Evolutionary conservation across 2,329 filamentous ascomycete species (phyloP).

Genomic region (Ceratocystis huliohia): DNA sequence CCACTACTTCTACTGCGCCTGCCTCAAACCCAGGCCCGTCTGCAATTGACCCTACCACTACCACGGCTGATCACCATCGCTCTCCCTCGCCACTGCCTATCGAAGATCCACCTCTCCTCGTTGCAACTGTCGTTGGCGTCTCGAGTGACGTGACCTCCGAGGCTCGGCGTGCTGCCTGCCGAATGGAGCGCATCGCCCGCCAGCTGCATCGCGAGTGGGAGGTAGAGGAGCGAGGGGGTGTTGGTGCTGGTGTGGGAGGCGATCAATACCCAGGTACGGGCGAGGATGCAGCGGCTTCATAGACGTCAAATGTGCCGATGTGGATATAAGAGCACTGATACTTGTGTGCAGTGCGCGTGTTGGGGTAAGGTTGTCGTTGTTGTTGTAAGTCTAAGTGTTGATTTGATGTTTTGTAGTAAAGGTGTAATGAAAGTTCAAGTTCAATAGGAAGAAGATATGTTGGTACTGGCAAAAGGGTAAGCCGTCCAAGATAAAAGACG

Average conservation of each 20-base stretch:
- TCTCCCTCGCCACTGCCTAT: neutral
- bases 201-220: constrained; percentile 44
- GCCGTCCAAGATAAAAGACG: neutral
- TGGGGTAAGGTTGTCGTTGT: neutral
- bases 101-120: constrained; percentile 37
- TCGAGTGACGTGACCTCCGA: constrained; percentile 36
- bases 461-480: too few relatives aligned
- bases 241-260: neutral
- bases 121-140: constrained; percentile 42
- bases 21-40: constrained; percentile 25
- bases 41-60: too few relatives aligned
- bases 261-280: neutral
- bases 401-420: neutral
- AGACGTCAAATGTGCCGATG: neutral
- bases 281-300: neutral
- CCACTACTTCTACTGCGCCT: neutral
- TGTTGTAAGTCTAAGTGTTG: neutral
- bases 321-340: too few relatives aligned
- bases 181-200: constrained; percentile 42
- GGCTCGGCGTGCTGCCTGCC: constrained; percentile 39
- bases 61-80: too few relatives aligned
- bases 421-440: neutral
- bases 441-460: neutral
- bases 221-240: constrained; percentile 25
- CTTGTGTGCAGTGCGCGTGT: too few relatives aligned